phyloP scores from a whole-genome alignment of 176 grass and related monocot genomes.

The Coix lacrymajobi region DNA sequence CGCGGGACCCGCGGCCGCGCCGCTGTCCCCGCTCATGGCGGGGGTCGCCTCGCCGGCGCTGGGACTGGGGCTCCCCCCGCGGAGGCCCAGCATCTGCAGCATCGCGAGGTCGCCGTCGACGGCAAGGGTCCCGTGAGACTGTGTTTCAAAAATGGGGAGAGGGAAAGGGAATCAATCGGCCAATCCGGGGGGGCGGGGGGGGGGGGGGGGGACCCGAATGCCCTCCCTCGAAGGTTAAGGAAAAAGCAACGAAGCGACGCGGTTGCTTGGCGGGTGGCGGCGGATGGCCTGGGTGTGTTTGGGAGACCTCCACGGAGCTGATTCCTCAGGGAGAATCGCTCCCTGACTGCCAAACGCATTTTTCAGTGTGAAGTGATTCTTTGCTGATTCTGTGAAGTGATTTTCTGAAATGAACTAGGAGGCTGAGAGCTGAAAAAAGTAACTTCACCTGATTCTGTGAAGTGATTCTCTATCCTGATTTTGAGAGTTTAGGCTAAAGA shows the following conservation, averaged over 20 bases:
- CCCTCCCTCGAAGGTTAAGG: not conserved
- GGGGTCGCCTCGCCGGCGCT: conserved; percentile 11
- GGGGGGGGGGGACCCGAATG: not conserved
- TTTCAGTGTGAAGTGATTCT: too few relatives aligned
- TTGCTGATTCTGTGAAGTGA: too few relatives aligned
- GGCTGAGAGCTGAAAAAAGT: too few relatives aligned
- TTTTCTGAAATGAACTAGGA: too few relatives aligned
- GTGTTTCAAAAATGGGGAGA: conserved; percentile 26
- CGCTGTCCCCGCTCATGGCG: conserved; percentile 8
- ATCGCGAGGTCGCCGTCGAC: conserved; percentile 37
- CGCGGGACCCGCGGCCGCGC: conserved; percentile 17
- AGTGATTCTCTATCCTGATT: too few relatives aligned
- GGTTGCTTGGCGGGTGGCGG: not conserved
- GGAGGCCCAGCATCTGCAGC: conserved; percentile 68
- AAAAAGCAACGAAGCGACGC: not conserved
- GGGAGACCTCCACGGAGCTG: too few relatives aligned
- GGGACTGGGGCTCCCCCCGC: conserved; percentile 25
- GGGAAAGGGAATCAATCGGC: not conserved
- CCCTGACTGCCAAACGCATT: too few relatives aligned
- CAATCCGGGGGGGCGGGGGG: too few relatives aligned
- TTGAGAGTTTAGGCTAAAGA: too few relatives aligned
- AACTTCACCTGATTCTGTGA: too few relatives aligned
- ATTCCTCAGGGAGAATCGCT: too few relatives aligned
- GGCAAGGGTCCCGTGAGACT: not conserved
- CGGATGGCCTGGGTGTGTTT: too few relatives aligned